These are phyloP conservation scores for Aureoboletus auriporus DNA, from an alignment of 768 basidiomycete genomes.

Conservation along the genomic window DNA sequence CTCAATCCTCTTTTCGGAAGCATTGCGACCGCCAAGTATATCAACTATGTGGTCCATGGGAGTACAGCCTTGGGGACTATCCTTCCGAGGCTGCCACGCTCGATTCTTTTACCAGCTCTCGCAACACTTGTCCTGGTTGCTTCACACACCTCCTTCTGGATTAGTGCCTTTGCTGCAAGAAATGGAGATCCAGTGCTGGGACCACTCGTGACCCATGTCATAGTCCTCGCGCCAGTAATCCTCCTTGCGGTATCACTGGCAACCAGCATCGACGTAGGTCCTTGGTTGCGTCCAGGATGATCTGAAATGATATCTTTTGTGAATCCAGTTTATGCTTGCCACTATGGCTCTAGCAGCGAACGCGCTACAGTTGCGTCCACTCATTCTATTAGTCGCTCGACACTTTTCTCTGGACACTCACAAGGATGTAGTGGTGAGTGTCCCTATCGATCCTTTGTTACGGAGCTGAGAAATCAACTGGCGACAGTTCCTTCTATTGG, in stretches of 20 bases:
- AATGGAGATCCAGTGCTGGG: conserved; percentile 50
- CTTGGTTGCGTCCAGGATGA: neutral
- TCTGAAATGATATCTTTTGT: neutral
- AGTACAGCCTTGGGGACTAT: conserved; percentile 33
- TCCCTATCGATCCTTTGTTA: neutral
- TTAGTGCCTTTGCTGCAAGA: conserved; percentile 56
- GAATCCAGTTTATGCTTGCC: conserved; percentile 19
- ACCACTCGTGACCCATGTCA: conserved; percentile 53
- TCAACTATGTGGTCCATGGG: conserved; percentile 39
- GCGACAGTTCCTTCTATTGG: conserved; percentile 23
- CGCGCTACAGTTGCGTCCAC: conserved; percentile 22
- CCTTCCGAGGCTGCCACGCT: conserved; percentile 26
- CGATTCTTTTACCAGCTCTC: conserved; percentile 27
- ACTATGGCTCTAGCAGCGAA: conserved; percentile 23
- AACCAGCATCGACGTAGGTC: conserved; percentile 38
- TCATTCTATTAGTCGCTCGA: conserved; percentile 11
- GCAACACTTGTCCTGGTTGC: conserved; percentile 41
- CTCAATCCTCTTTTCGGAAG: conserved; percentile 69
- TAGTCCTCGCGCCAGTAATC: conserved; percentile 54
- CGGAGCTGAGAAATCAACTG: conserved; percentile 1
- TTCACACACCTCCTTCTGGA: conserved; percentile 67
- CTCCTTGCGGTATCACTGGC: conserved; percentile 48
- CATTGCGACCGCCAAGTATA: conserved; percentile 47
- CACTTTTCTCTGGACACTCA: conserved; percentile 18
- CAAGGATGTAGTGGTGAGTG: conserved; percentile 21